These are phyloP conservation scores for Neolentinus lepideus DNA, from an alignment of 1,284 basidiomycete species.

Conservation along the genomic window DNA sequence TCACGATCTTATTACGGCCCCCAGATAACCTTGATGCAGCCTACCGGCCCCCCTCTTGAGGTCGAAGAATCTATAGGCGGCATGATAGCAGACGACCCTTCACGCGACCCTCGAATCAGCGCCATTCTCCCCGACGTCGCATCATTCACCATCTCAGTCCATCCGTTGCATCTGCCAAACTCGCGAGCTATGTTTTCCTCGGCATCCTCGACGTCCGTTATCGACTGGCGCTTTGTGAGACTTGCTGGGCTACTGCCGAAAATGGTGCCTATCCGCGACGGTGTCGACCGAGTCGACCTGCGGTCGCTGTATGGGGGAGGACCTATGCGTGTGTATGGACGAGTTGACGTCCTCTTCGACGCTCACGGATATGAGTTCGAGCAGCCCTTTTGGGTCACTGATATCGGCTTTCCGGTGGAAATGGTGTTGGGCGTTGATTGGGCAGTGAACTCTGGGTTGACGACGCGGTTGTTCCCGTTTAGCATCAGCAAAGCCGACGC, in stretches of 20 bases:
- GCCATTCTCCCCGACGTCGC: neutral
- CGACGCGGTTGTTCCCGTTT: neutral
- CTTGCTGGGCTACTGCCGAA: slow-evolving; percentile 8
- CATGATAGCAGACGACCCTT: neutral
- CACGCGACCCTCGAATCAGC: neutral
- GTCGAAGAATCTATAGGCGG: neutral
- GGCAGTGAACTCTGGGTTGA: slow-evolving; percentile 6
- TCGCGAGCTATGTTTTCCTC: slow-evolving; percentile 5
- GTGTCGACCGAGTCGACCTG: slow-evolving; percentile 5
- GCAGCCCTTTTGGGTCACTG: slow-evolving; percentile 8
- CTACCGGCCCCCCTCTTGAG: neutral
- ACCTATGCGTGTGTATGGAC: slow-evolving; percentile 5
- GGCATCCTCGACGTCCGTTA: slow-evolving; percentile 4
- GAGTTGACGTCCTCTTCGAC: slow-evolving; percentile 8
- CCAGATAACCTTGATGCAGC: neutral
- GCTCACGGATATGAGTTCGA: slow-evolving; percentile 10
- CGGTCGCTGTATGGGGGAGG: neutral
- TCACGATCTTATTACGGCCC: no score
- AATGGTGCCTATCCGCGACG: slow-evolving; percentile 8
- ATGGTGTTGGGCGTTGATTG: slow-evolving; percentile 6
- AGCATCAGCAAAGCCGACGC: neutral
- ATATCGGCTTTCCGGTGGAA: slow-evolving; percentile 7
- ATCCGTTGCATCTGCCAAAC: slow-evolving; percentile 8
- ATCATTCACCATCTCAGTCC: slow-evolving; percentile 7
- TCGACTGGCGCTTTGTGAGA: slow-evolving; percentile 8